phyloP scores from a whole-genome alignment of 192 early-diverging fungal genomes.

The Backusella macrospora region DNA sequence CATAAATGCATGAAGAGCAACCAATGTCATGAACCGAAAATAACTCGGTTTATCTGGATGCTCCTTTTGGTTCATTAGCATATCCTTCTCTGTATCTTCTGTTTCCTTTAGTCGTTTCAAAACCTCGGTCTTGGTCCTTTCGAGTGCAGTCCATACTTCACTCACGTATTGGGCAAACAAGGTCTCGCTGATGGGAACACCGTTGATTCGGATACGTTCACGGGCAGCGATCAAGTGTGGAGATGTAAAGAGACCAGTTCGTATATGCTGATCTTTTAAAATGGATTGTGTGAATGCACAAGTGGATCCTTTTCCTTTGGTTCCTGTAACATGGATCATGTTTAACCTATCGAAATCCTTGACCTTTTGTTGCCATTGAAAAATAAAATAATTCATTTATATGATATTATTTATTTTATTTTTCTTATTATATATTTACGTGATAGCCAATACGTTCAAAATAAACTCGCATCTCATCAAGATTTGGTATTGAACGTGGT shows the following conservation, averaged over 20 bases:
- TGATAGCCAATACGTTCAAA: conserved; percentile 71
- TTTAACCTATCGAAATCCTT: conserved; percentile 75
- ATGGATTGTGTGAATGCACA: conserved; percentile 83
- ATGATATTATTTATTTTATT: too few relatives aligned
- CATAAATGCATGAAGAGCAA: conserved; percentile 90
- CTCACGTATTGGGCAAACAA: conserved; percentile 86
- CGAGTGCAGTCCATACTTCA: conserved; percentile 80
- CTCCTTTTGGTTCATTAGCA: conserved; percentile 11
- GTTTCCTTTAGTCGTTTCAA: neutral
- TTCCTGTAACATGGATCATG: conserved; percentile 82
- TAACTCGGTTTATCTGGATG: conserved; percentile 72
- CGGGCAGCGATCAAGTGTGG: conserved; percentile 92
- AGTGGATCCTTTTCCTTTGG: conserved; percentile 89
- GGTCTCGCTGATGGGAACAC: conserved; percentile 70
- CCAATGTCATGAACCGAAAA: conserved; percentile 88
- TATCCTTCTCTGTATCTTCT: neutral
- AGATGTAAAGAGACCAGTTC: conserved; percentile 86
- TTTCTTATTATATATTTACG: conserved; percentile 39
- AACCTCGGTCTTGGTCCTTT: conserved; percentile 49
- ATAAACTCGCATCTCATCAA: conserved; percentile 69
- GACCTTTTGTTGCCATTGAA: conserved; percentile 39
- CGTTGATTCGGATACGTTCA: conserved; percentile 94
- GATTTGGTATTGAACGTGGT: conserved; percentile 55
- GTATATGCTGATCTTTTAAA: conserved; percentile 51
- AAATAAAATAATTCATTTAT: conserved; percentile 21